phyloP scores from a whole-genome alignment of 1,284 basidiomycete species.

The Xerocomus amazonicus region DNA sequence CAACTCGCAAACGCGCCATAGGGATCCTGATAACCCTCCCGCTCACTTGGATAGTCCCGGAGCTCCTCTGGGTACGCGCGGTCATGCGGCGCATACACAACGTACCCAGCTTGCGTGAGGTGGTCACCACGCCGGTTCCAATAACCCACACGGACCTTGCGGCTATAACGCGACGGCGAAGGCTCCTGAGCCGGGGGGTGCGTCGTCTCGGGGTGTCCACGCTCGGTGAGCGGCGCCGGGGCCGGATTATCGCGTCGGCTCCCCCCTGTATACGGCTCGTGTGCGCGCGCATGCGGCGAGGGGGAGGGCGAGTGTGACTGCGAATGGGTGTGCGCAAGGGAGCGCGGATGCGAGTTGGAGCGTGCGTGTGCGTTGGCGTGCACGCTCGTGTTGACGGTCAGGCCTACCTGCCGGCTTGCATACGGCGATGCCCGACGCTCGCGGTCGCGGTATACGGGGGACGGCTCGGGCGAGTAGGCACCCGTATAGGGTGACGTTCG shows the following conservation, averaged over 20 bases:
- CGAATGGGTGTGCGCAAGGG: neutral
- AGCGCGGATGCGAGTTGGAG: neutral
- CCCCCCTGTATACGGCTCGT: slow-evolving; percentile 10
- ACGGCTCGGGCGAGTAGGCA: slow-evolving; percentile 22
- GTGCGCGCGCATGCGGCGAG: slow-evolving; percentile 14
- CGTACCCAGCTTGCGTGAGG: slow-evolving; percentile 46
- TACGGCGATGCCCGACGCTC: slow-evolving; percentile 27
- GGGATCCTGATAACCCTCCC: slow-evolving; percentile 53
- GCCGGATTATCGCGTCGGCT: slow-evolving; percentile 28
- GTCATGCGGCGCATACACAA: slow-evolving; percentile 59
- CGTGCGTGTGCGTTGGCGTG: neutral
- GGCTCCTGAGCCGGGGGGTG: slow-evolving; percentile 29
- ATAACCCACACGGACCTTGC: slow-evolving; percentile 47
- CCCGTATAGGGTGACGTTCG: slow-evolving; percentile 25
- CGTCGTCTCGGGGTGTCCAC: slow-evolving; percentile 18
- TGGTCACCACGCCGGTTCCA: slow-evolving; percentile 73
- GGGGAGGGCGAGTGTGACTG: slow-evolving; percentile 19
- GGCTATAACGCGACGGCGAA: slow-evolving; percentile 25
- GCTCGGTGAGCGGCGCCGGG: slow-evolving; percentile 32
- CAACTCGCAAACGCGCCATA: slow-evolving; percentile 40
- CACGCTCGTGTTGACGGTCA: neutral
- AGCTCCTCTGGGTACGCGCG: slow-evolving; percentile 56
- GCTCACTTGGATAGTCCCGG: slow-evolving; percentile 49
- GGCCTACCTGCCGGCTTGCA: neutral
- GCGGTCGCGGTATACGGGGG: slow-evolving; percentile 23